These are phyloP conservation scores for Pichia scutulata DNA, from an alignment of 805 yeast genomes.

Conservation along the genomic window DNA sequence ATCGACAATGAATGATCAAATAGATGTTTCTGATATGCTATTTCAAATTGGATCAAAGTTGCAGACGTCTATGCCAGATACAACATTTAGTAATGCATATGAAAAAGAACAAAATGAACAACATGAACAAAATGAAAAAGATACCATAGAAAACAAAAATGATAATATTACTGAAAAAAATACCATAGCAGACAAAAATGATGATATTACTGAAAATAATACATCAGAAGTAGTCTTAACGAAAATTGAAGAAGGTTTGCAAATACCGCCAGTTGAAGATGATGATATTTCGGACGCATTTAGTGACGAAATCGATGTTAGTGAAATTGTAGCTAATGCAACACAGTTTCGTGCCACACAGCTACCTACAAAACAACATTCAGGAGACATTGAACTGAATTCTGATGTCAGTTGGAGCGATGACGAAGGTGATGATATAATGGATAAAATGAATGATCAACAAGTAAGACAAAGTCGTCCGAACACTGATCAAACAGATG, in stretches of 20 bases:
- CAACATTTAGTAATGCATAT: background rate
- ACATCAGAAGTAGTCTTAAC: background rate
- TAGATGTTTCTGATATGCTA: constrained; percentile 22
- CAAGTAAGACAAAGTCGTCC: background rate
- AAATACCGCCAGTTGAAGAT: background rate
- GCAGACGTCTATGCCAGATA: background rate
- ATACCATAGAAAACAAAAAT: background rate
- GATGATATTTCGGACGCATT: constrained; percentile 15
- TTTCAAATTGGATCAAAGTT: constrained; percentile 18
- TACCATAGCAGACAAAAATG: background rate
- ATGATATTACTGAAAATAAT: background rate
- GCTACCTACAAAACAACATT: background rate
- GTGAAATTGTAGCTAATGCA: constrained; percentile 9
- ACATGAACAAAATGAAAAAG: background rate
- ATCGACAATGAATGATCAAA: constrained; percentile 10
- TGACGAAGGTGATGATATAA: constrained; percentile 23
- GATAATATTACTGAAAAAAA: background rate
- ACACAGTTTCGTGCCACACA: background rate
- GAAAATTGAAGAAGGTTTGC: background rate
- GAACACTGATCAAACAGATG: constrained; percentile 7
- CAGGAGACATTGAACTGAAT: background rate
- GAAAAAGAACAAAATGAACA: background rate
- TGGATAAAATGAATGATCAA: constrained; percentile 7
- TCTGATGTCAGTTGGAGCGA: constrained; percentile 21
- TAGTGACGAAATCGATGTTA: constrained; percentile 27